phyloP scores from a whole-genome alignment of 2,329 filamentous ascomycete genomes.

The Thelonectria blattea region DNA sequence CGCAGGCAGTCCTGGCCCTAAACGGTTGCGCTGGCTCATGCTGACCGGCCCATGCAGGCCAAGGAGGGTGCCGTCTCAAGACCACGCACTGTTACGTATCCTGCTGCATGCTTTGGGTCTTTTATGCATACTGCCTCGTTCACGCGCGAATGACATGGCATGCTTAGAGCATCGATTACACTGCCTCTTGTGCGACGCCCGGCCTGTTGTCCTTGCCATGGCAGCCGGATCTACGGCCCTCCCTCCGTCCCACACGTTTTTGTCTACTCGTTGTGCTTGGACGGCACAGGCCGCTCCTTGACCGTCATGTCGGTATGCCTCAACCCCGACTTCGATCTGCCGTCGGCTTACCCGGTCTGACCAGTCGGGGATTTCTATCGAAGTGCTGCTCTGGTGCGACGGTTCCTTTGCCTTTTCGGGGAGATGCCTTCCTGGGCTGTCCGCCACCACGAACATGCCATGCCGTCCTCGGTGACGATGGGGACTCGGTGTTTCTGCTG shows the following conservation, averaged over 20 bases:
- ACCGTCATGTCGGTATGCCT: background rate
- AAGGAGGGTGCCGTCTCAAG: conserved; percentile 25
- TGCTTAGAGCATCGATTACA: conserved; percentile 27
- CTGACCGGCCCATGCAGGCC: conserved; percentile 23
- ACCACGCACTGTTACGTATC: conserved; percentile 35
- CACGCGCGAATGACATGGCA: conserved; percentile 31
- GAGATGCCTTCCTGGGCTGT: background rate
- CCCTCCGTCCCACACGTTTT: conserved; percentile 7
- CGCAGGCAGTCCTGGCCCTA: conserved; percentile 3
- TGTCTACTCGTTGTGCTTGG: background rate
- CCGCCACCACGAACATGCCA: no score
- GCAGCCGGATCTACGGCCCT: conserved; percentile 22
- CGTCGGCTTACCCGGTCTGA: conserved; percentile 7
- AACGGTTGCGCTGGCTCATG: conserved; percentile 16
- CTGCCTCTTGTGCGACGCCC: conserved; percentile 28
- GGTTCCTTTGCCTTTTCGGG: conserved; percentile 7
- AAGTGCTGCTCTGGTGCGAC: conserved; percentile 12
- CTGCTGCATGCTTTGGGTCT: conserved; percentile 35
- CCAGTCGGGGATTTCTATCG: conserved; percentile 28
- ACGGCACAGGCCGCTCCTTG: conserved; percentile 9
- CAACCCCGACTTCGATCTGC: conserved; percentile 10
- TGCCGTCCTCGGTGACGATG: background rate
- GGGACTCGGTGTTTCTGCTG: background rate
- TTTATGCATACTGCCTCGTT: conserved; percentile 36
- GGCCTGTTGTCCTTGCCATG: conserved; percentile 3